Conservation (phyloP, 495 filamentous ascomycete genomes). For the Hypoxylon crocopeplum region DNA sequence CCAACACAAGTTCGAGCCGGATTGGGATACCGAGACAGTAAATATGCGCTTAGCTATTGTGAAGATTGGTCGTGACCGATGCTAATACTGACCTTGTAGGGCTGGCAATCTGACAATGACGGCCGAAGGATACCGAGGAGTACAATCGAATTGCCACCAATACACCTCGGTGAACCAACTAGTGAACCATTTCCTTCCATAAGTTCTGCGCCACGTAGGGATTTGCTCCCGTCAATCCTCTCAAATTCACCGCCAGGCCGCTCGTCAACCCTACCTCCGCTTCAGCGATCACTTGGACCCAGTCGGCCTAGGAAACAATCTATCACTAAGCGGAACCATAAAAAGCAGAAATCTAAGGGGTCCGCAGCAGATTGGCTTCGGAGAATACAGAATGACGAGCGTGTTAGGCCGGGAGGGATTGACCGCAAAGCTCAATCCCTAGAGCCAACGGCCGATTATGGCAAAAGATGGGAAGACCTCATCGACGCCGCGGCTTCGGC, state of each 20-base stretch:
- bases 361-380: constrained; percentile 55
- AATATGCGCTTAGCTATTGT: constrained; percentile 39
- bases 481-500: constrained; percentile 91
- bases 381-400: constrained; percentile 57
- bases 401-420: constrained; percentile 70
- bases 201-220: constrained; percentile 63
- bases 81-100: constrained; percentile 55
- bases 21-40: constrained; percentile 87
- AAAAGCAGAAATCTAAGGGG: constrained; percentile 75
- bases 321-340: constrained; percentile 79
- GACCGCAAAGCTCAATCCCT: constrained; percentile 85
- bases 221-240: constrained; percentile 82
- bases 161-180: constrained; percentile 70
- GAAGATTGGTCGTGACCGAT: constrained; percentile 8
- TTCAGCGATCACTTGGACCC: constrained; percentile 67
- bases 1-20: constrained; percentile 76
- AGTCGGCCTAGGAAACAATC: constrained; percentile 82
- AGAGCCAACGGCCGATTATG: constrained; percentile 78
- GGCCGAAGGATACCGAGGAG: constrained; percentile 58
- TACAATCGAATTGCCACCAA: constrained; percentile 77
- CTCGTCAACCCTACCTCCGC: constrained; percentile 83
- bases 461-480: constrained; percentile 92
- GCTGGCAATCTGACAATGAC: constrained; percentile 76
- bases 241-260: constrained; percentile 82
- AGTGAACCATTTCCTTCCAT: constrained; percentile 72